Percentiles rank a stretch among this genome's conserved stretches.
Evolutionary conservation across 1,139 yeast genomes (phyloP).

Genomic region (Protomyces arabidopsidicola): DNA sequence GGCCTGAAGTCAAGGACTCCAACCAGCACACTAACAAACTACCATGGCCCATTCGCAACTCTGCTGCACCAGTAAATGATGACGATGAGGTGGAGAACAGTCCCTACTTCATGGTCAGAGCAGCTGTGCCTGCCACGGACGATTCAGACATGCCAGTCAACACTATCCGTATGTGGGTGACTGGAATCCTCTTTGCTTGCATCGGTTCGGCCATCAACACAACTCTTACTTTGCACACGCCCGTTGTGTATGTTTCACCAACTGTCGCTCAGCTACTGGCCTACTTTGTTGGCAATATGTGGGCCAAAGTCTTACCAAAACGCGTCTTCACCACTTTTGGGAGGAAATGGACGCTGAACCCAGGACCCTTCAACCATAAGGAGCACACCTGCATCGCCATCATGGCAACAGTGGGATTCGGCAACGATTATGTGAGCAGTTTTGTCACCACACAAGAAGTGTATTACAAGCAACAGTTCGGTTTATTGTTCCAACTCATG

Average conservation of each 20-base stretch:
- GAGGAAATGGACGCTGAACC: constrained; percentile 46
- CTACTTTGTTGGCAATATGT: constrained; percentile 43
- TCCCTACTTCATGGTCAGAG: constrained; percentile 66
- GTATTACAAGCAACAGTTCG: constrained; percentile 48
- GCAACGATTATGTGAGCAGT: constrained; percentile 57
- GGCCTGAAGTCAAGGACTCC: no score
- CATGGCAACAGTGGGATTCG: constrained; percentile 57
- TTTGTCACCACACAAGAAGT: constrained; percentile 54
- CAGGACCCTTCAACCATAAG: constrained; percentile 62
- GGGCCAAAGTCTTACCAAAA: constrained; percentile 48
- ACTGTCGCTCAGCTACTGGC: constrained; percentile 52
- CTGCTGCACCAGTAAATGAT: no score
- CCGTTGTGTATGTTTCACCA: constrained; percentile 52
- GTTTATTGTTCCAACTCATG: constrained; percentile 52
- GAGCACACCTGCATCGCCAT: constrained; percentile 63
- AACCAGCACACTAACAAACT: no score
- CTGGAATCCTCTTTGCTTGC: constrained; percentile 47
- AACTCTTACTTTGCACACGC: constrained; percentile 55
- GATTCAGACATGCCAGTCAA: constrained; percentile 54
- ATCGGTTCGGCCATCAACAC: constrained; percentile 56
- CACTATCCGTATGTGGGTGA: constrained; percentile 40
- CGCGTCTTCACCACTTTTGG: constrained; percentile 47
- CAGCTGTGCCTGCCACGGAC: constrained; percentile 61
- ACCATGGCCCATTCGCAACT: no score
- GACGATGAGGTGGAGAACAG: constrained; percentile 40